Evolutionary conservation across 2,329 filamentous ascomycete species (phyloP), one percentile per base, ranked within the genome.

Genomic region (Aspergillus sergii): DNA sequence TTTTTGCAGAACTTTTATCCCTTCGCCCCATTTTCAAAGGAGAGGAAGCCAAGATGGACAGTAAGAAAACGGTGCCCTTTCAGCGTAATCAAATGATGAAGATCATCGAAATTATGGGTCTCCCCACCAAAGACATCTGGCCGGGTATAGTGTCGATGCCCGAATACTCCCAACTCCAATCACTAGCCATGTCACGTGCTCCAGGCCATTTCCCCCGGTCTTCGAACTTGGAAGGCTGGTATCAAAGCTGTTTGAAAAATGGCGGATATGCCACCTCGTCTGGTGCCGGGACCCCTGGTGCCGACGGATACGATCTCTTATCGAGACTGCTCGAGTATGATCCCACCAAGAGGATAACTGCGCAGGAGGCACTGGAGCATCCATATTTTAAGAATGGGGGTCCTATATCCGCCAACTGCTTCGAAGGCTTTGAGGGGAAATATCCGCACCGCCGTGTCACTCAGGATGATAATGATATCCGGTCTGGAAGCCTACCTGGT

Each of bases 11-110:
- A 77, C 83, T 99, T 3, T 82, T 99, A 0, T 94, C 92, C 1
- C 81, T 99, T 4, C 86, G 94, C 1, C 95, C 95, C 0, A 98
- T 99, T 60, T 99, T 99, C 79, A 99, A 99, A 75, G 95, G 95
- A 0, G 95, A 99, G 74, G 95, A 99, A 79, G 95, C 95, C 19
- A 99, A 99, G 80, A 97, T 98, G 91, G 95, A 99, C 78, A 92
- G 88, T 71, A 99, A 99, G 79, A 98, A 98, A 81, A 95, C 92
- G 0, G 94, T 98, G 0, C 95, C 95, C 0, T 99, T 99, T 71
- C 95, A 99, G 78, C 88, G 94, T 16, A 97, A 97, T 72, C 95
- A 99, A 80, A 98, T 99, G 94, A 93, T 95, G 74, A 97, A 97
- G 80, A 99, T 99, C 71, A 92, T 97, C 43, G 95, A 99, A 74